Percentiles rank a stretch among this genome's conserved stretches.
These are phyloP conservation scores for Ceratobasidium papillatum DNA, from an alignment of 1,284 basidiomycete species.

Conservation along the genomic window DNA sequence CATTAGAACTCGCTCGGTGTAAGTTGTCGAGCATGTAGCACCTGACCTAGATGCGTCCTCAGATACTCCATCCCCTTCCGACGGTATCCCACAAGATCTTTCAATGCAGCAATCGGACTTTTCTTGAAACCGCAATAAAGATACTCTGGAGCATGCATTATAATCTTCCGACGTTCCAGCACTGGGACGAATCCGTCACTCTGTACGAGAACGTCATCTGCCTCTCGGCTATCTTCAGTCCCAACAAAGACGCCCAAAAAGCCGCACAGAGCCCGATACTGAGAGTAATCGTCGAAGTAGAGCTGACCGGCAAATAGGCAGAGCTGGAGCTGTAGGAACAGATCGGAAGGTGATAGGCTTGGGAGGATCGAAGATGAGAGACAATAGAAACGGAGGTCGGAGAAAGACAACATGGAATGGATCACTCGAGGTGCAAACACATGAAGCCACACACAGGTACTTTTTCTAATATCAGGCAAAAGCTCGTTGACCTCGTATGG, in stretches of 20 bases:
- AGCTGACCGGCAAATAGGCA: conserved; percentile 59
- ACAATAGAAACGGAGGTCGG: conserved; percentile 1
- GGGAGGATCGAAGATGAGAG: background rate
- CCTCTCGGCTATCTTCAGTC: background rate
- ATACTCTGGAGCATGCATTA: background rate
- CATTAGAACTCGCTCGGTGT: background rate
- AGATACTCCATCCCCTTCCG: conserved; percentile 24
- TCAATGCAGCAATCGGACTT: background rate
- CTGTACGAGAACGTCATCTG: background rate
- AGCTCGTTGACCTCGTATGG: conserved; percentile 59
- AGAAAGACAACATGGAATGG: conserved; percentile 53
- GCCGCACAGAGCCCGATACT: conserved; percentile 52
- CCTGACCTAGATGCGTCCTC: conserved; percentile 9
- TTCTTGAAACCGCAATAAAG: background rate
- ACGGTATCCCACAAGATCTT: background rate
- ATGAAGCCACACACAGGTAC: conserved; percentile 55
- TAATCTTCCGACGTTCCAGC: background rate
- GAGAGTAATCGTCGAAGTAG: conserved; percentile 52
- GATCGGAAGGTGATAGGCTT: background rate
- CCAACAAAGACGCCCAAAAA: conserved; percentile 53
- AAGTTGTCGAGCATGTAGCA: background rate
- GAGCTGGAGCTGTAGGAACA: conserved; percentile 49
- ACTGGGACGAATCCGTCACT: conserved; percentile 10
- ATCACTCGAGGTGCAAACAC: conserved; percentile 56
- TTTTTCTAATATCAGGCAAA: conserved; percentile 53